A percentile compares a stretch with the other conserved stretches of the same genome.
phyloP scores from a whole-genome alignment of 208 protist species.

The Trypanosoma brucei region DNA sequence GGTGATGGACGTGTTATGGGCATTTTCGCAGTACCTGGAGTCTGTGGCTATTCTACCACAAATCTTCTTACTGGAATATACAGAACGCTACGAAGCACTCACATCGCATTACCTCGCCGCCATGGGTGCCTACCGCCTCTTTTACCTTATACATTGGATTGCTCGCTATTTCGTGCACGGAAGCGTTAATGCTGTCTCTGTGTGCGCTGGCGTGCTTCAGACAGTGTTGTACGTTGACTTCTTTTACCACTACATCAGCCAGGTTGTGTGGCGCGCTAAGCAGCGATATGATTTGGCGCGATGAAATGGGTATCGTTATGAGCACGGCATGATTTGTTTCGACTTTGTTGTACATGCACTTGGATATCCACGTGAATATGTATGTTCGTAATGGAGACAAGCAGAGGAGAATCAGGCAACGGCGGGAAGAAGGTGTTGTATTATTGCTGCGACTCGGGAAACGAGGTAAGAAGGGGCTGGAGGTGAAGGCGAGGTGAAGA shows the following conservation, averaged over 20 bases:
- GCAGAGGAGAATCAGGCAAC: no score
- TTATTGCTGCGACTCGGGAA: no score
- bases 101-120: slow-evolving; percentile 94
- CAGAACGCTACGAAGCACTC: slow-evolving; percentile 89
- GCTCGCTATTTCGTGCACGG: slow-evolving; percentile 74
- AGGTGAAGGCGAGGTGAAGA: no score
- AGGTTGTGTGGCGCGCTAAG: slow-evolving; percentile 77
- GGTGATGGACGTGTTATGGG: slow-evolving; percentile 87
- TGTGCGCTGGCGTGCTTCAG: slow-evolving; percentile 86
- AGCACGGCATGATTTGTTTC: no score
- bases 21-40: slow-evolving; percentile 96
- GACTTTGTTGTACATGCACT: no score
- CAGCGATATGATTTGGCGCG: slow-evolving; percentile 70
- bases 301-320: slow-evolving; percentile 15
- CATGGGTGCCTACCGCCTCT: slow-evolving; percentile 90
- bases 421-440: no score
- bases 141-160: slow-evolving; percentile 96
- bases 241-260: slow-evolving; percentile 94
- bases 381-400: no score
- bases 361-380: no score
- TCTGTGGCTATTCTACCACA: slow-evolving; percentile 95
- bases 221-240: slow-evolving; percentile 95
- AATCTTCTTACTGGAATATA: slow-evolving; percentile 94
- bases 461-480: no score
- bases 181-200: slow-evolving; percentile 65